Conservation (phyloP, 495 filamentous ascomycete genomes). For the Aspergillus saccharolyticus region DNA sequence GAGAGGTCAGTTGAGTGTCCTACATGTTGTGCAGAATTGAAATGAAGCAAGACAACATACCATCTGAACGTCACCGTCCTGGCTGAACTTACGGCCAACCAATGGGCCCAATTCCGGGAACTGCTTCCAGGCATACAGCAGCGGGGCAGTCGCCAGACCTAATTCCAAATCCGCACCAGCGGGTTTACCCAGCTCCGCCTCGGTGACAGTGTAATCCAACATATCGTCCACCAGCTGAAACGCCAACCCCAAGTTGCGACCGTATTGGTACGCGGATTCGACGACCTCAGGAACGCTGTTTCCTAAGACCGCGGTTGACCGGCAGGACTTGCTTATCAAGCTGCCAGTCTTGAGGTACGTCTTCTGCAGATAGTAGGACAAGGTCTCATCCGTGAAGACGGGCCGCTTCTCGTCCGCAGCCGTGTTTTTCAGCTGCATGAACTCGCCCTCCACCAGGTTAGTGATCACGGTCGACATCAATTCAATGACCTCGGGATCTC, state of each 20-base stretch:
- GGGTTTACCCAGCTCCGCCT: conserved; percentile 84
- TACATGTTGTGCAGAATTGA: background rate
- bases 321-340: conserved; percentile 91
- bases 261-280: conserved; percentile 86
- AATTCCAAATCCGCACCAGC: conserved; percentile 91
- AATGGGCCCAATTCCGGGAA: conserved; percentile 78
- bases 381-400: conserved; percentile 75
- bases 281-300: conserved; percentile 71
- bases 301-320: conserved; percentile 82
- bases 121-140: conserved; percentile 94
- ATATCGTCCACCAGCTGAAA: conserved; percentile 99
- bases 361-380: conserved; percentile 96
- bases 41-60: conserved; percentile 43
- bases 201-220: conserved; percentile 89
- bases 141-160: conserved; percentile 89
- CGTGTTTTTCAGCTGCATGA: conserved; percentile 99
- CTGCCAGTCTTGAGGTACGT: conserved; percentile 96
- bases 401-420: conserved; percentile 77
- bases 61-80: conserved; percentile 76
- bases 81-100: conserved; percentile 84
- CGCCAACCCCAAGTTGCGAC: conserved; percentile 85
- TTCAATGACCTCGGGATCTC: conserved; percentile 91
- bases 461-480: conserved; percentile 93
- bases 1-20: conserved; percentile 6
- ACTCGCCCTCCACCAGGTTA: conserved; percentile 95